These are phyloP conservation scores for Colletotrichum spaethianum DNA, from an alignment of 2,329 filamentous ascomycete genomes.

Conservation along the genomic window DNA sequence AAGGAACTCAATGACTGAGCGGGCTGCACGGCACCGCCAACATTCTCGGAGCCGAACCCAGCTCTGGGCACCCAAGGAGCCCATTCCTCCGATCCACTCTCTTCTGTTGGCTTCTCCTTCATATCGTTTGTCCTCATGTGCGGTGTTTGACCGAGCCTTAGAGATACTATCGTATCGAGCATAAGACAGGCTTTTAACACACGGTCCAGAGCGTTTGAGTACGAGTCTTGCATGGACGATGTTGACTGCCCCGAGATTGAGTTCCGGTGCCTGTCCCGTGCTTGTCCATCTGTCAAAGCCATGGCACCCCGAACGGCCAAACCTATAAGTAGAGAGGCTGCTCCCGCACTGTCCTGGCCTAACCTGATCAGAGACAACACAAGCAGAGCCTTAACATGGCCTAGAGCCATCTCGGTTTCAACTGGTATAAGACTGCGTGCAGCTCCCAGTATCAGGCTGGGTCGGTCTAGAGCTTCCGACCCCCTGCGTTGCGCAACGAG, in stretches of 20 bases:
- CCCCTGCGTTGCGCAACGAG: constrained; percentile 35
- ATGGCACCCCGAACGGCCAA: constrained; percentile 65
- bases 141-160: constrained; percentile 64
- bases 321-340: constrained; percentile 76
- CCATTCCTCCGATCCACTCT: constrained; percentile 82
- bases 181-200: constrained; percentile 70
- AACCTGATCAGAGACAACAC: constrained; percentile 75
- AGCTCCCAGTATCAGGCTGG: constrained; percentile 60
- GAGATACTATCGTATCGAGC: constrained; percentile 71
- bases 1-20: constrained; percentile 58
- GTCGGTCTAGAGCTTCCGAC: constrained; percentile 48
- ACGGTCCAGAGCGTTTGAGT: constrained; percentile 37
- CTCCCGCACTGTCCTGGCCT: constrained; percentile 67
- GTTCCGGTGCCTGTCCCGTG: not conserved
- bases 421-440: constrained; percentile 64
- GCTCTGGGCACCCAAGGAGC: constrained; percentile 75
- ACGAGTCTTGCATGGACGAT: constrained; percentile 15
- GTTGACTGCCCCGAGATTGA: constrained; percentile 9
- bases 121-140: constrained; percentile 65
- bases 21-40: constrained; percentile 42
- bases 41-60: constrained; percentile 50
- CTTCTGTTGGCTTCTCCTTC: constrained; percentile 65
- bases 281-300: constrained; percentile 24
- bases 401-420: constrained; percentile 54
- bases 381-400: constrained; percentile 69